Base-by-base conservation (phyloP, 2,329 filamentous ascomycete species). In the Pseudogymnoascus verrucosus region DNA sequence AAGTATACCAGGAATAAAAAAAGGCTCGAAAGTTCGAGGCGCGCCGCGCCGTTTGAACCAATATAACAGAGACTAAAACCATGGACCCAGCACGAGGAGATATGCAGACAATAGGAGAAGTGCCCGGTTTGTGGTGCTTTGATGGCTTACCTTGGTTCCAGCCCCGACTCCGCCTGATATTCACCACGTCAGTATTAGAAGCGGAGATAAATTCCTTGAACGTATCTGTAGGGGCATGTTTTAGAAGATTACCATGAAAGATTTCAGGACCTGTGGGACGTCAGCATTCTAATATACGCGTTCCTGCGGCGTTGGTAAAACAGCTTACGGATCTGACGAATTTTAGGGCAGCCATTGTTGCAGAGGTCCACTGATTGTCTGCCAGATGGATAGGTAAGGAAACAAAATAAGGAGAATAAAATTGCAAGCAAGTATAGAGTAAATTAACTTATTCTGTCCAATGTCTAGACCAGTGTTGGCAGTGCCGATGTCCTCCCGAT, bases 121-220 rank as follows among this genome's bases (percentile, higher is more conserved):
- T 57, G 51, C 51, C 51, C 51, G 3, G 51, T 57, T 57, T 36
- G 51, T 57, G 28, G 51, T 36, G 28, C 28, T 19, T 57, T 34
- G 28, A 19, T 19, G 23, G 10, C 77, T 70, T 73, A 96, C 93
- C 90, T 89, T 74, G 91, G 91, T 75, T 97, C 93, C 19, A 98
- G 78, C 5, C 93, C 93, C 4, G 92, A 96, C 67, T 91, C 89
- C 61, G 69, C 71, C 65, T 73, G 71, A 21, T 34, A 57, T 34
- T 57, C 51, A 21, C 51, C 28, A 21, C 19, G 28, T 57, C 51
- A 57, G 28, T 57, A 36, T 57, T 34, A 16, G n/a, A 16, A 54
- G 26, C 47, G 51, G 28, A 57, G 51, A 21, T 10, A 10, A 16
- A 57, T 19, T 7, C n/a, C 28, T 21, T 8, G 26, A 16, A 34